These are phyloP conservation scores for Talaromyces trachyspermus DNA, from an alignment of 495 filamentous ascomycete genomes.

Conservation along the genomic window DNA sequence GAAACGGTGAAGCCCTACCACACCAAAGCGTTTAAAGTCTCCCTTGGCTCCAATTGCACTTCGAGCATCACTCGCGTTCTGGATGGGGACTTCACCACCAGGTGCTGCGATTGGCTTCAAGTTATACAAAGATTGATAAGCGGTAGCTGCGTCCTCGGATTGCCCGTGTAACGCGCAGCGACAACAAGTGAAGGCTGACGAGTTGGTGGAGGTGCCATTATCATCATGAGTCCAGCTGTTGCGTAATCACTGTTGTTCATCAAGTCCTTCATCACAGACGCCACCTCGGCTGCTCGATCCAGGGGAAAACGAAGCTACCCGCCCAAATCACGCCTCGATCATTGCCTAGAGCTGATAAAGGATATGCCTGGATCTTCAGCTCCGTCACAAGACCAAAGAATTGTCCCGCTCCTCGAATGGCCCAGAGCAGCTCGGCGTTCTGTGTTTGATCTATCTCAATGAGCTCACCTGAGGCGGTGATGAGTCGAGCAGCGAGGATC, in stretches of 20 bases:
- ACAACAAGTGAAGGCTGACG: conserved; percentile 10
- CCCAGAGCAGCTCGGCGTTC: conserved; percentile 30
- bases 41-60: conserved; percentile 12
- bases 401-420: conserved; percentile 31
- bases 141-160: conserved; percentile 9
- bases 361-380: conserved; percentile 17
- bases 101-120: conserved; percentile 13
- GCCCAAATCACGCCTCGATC: conserved; percentile 14
- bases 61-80: conserved; percentile 14
- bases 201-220: conserved; percentile 13
- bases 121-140: conserved; percentile 11
- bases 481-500: conserved; percentile 21
- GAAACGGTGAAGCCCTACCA: conserved; percentile 11
- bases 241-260: conserved; percentile 13
- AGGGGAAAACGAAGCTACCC: conserved; percentile 20
- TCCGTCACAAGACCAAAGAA: conserved; percentile 41
- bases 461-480: conserved; percentile 21
- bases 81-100: conserved; percentile 12
- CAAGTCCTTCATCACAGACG: conserved; percentile 10
- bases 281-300: conserved; percentile 15
- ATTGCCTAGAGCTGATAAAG: conserved; percentile 10
- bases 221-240: conserved; percentile 21
- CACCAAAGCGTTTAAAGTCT: conserved; percentile 16
- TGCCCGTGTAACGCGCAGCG: conserved; percentile 11
- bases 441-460: conserved; percentile 15